Base-by-base conservation (phyloP, 345 rosid species). In the Ceriops decandra region DNA sequence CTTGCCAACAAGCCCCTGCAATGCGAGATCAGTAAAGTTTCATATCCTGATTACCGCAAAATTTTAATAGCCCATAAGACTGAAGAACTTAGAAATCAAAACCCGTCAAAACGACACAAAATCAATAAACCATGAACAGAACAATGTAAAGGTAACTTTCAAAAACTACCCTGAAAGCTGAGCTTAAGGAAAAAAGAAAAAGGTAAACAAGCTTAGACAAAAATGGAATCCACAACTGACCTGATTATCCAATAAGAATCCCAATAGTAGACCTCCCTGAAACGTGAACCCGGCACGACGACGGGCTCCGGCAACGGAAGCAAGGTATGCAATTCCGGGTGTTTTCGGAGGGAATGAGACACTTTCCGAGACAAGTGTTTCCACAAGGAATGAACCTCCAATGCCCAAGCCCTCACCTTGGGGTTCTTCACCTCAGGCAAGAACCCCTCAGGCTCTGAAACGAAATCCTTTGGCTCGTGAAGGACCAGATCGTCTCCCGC, bases 231-330 rank as follows among this genome's bases (percentile, higher is more conserved):
- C 5, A 21, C 35, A 56, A 74, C 84, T 54, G 28, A 90, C 98
- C 87, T 90, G 77, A 95, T 85, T 61, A 95, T 80, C 99, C 99
- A 91, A 31, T 90, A 88, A 61, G 97, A 91, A 80, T 95, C 99
- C 98, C 99, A 91, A 72, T 91, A 91, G 74, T 87, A 88, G n/a
- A 90, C 92, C 79, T 91, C 98, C 57, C 85, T 71, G 62, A 95
- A 95, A 57, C 99, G 82, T 21, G 95, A 90, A 8, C 99, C 99
- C 21, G 98, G 97, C 20, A 95, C 71, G 2, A 95, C 65, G 49
- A 80, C 80, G 53, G 86, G 79, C 72, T 73, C 81, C 16, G 98
- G 93, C 82, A 95, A 77, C 36, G 91, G 88, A 32, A 95, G 85
- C 79, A 95, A 70, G 64, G 97, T 91, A 71, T 95, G 96, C 62